These are phyloP conservation scores for Geranium rotundifolium DNA, from an alignment of 345 rosid genomes.

Conservation along the genomic window DNA sequence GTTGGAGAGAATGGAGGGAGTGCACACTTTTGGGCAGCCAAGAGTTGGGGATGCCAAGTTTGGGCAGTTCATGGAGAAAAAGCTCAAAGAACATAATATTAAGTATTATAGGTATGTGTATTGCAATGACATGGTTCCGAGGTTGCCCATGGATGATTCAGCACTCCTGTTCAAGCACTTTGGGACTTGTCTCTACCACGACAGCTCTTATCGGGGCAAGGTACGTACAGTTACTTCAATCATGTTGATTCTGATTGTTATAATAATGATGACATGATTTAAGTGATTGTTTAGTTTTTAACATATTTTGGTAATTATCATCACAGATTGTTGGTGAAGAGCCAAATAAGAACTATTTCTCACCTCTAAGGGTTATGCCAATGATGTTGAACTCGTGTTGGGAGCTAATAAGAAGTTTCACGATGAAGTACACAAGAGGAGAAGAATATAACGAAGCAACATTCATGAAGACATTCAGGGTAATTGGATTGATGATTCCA, in stretches of 20 bases:
- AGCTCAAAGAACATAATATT: constrained; percentile 21
- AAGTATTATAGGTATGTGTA: constrained; percentile 56
- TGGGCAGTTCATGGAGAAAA: constrained; percentile 41
- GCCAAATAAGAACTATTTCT: constrained; percentile 43
- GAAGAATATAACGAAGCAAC: no score
- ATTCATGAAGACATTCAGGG: no score
- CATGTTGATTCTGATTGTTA: no score
- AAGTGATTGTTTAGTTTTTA: no score
- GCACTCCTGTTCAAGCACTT: constrained; percentile 71
- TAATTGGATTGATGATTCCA: no score
- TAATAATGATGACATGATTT: no score
- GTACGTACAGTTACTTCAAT: no score
- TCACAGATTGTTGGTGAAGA: constrained; percentile 38
- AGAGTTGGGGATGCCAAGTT: constrained; percentile 61
- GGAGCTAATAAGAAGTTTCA: constrained; percentile 61
- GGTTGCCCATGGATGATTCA: constrained; percentile 56
- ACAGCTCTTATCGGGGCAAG: constrained; percentile 34
- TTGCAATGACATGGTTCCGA: constrained; percentile 51
- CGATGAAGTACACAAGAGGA: constrained; percentile 9
- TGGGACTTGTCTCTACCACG: constrained; percentile 45
- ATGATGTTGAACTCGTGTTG: constrained; percentile 23
- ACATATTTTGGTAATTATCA: no score
- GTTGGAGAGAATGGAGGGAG: constrained; percentile 43
- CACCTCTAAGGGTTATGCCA: constrained; percentile 11
- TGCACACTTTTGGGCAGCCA: constrained; percentile 72